Percentiles rank a stretch among this genome's conserved stretches.
These are phyloP conservation scores for Smallanthus sonchifolius DNA, from an alignment of 129 eudicot genomes.

Conservation along the genomic window DNA sequence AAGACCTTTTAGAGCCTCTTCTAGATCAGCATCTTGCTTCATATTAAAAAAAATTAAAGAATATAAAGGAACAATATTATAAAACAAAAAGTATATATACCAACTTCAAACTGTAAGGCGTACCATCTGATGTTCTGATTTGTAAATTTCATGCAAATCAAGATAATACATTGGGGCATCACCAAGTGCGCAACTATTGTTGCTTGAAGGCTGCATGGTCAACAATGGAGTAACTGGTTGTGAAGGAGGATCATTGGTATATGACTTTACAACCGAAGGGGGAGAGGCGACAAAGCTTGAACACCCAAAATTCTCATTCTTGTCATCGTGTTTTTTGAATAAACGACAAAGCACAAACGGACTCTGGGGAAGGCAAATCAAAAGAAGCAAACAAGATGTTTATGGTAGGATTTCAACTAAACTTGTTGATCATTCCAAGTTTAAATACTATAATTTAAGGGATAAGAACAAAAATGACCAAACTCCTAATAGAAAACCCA, in stretches of 20 bases:
- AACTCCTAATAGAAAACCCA: no score
- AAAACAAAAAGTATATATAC: background rate
- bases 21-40: conserved; percentile 35
- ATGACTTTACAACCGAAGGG: conserved; percentile 36
- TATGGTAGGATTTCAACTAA: background rate
- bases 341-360: conserved; percentile 75
- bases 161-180: conserved; percentile 7
- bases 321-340: conserved; percentile 60
- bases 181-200: conserved; percentile 12
- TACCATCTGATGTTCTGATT: conserved; percentile 26
- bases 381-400: background rate
- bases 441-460: background rate
- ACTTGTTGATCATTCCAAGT: background rate
- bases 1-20: conserved; percentile 23
- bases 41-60: background rate
- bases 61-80: background rate
- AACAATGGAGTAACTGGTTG: conserved; percentile 38
- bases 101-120: conserved; percentile 22
- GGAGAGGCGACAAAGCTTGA: conserved; percentile 30
- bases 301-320: conserved; percentile 48
- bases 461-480: no score
- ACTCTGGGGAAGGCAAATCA: conserved; percentile 37
- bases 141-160: conserved; percentile 33
- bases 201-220: conserved; percentile 20
- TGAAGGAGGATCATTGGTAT: conserved; percentile 44